Conservation (phyloP, 2,329 filamentous ascomycete genomes). For the Hymenoscyphus albidus region DNA sequence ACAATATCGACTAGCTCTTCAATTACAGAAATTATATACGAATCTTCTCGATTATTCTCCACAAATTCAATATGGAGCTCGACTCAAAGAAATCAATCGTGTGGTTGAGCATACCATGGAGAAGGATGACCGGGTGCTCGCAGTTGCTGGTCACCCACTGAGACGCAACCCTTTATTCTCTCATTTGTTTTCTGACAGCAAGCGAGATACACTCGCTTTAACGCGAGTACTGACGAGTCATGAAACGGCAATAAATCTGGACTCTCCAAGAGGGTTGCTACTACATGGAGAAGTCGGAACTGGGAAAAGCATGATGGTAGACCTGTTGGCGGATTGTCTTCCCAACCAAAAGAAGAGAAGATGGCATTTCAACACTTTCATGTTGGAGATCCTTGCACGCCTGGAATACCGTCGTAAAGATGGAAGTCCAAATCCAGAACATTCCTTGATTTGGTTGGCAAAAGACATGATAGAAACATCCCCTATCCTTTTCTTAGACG, state of each 20-base stretch:
- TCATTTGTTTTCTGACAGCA: conserved; percentile 54
- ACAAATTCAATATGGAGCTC: conserved; percentile 62
- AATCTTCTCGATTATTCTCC: conserved; percentile 77
- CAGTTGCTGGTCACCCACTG: conserved; percentile 51
- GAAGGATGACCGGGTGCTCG: conserved; percentile 38
- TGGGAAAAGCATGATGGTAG: conserved; percentile 81
- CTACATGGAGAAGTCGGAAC: conserved; percentile 79
- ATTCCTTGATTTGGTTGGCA: conserved; percentile 70
- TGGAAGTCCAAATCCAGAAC: conserved; percentile 42
- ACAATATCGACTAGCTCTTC: conserved; percentile 69
- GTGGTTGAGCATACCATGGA: conserved; percentile 35
- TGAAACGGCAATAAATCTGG: conserved; percentile 65
- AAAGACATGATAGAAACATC: conserved; percentile 71
- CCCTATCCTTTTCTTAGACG: conserved; percentile 75
- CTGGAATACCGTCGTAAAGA: conserved; percentile 51
- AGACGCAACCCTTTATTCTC: conserved; percentile 56
- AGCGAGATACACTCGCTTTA: conserved; percentile 58
- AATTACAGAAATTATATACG: conserved; percentile 73
- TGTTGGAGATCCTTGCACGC: conserved; percentile 71
- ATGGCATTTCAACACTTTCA: conserved; percentile 85
- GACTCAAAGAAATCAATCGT: conserved; percentile 57
- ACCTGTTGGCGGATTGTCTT: conserved; percentile 73
- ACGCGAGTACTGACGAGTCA: conserved; percentile 66
- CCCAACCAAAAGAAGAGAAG: conserved; percentile 69
- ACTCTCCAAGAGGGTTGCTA: conserved; percentile 71